Percentiles rank a stretch among this genome's conserved stretches.
Evolutionary conservation across 371 early-diverging fungal genomes (phyloP).

Genomic region (Mortierella polycephala): DNA sequence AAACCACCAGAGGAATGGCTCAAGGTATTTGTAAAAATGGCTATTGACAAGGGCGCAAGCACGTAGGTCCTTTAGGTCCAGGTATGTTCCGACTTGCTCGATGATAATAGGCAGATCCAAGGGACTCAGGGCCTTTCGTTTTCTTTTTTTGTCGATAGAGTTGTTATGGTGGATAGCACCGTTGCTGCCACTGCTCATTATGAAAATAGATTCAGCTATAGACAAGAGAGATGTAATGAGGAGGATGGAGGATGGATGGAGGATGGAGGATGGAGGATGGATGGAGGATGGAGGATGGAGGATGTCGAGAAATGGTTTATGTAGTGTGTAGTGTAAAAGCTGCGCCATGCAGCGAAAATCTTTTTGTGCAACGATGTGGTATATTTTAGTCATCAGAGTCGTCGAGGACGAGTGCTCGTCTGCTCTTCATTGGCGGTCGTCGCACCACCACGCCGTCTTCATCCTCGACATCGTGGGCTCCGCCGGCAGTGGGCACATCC

Average conservation of each 20-base stretch:
- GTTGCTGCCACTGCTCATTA: background rate
- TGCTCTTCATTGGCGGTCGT: conserved; percentile 15
- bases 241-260: background rate
- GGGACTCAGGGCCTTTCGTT: background rate
- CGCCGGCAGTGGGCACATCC: background rate
- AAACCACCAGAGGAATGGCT: conserved; percentile 18
- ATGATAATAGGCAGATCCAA: conserved; percentile 12
- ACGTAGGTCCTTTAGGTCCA: background rate
- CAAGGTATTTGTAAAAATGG: conserved; percentile 10
- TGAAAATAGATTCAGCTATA: too few species aligned
- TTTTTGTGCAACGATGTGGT: background rate
- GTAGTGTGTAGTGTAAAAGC: background rate
- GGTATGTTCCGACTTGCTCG: conserved; percentile 10
- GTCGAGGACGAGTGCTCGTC: conserved; percentile 28
- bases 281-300: background rate
- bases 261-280: background rate
- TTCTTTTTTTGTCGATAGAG: background rate
- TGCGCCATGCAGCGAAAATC: background rate
- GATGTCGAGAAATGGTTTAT: background rate
- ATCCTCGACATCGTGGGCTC: conserved; percentile 8
- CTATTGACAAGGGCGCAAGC: conserved; percentile 15
- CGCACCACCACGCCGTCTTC: background rate
- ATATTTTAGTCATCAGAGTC: conserved; percentile 41
- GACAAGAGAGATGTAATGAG: background rate
- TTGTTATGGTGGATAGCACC: background rate